Percentiles rank a stretch among this genome's conserved stretches.
phyloP scores from a whole-genome alignment of 2,329 filamentous ascomycete genomes.

The Hypomyces perniciosus region DNA sequence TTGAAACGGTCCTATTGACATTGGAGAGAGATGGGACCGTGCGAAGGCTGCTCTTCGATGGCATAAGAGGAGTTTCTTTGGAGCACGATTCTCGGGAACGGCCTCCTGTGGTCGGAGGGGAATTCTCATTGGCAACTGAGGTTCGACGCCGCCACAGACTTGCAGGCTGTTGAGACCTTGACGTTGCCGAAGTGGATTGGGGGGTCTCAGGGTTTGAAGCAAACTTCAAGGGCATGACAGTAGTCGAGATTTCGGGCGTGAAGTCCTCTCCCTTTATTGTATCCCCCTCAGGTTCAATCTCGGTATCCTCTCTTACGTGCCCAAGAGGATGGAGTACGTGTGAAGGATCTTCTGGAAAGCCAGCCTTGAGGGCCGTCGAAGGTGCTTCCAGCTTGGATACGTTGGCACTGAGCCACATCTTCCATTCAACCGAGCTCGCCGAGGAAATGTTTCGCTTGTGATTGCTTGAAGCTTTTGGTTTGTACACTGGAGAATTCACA shows the following conservation, averaged over 20 bases:
- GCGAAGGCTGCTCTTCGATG: slow-evolving; percentile 17
- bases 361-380: slow-evolving; percentile 11
- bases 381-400: slow-evolving; percentile 40
- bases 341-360: slow-evolving; percentile 1
- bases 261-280: background rate
- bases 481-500: slow-evolving; percentile 11
- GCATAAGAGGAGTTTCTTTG: slow-evolving; percentile 7
- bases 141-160: background rate
- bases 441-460: slow-evolving; percentile 34
- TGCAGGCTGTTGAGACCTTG: background rate
- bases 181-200: background rate
- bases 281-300: slow-evolving; percentile 35
- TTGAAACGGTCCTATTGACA: slow-evolving; percentile 1
- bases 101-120: background rate
- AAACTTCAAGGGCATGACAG: slow-evolving; percentile 1
- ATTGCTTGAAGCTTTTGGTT: slow-evolving; percentile 14
- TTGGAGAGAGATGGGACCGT: slow-evolving; percentile 22
- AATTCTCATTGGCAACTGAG: slow-evolving; percentile 11
- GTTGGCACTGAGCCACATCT: slow-evolving; percentile 47
- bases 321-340: slow-evolving; percentile 20
- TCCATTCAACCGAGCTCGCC: slow-evolving; percentile 48
- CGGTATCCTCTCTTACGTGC: slow-evolving; percentile 45
- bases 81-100: background rate
- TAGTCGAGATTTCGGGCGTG: background rate
- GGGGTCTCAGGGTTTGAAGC: background rate